Evolutionary conservation across 345 rosid genomes (phyloP).

Genomic region (Jatropha curcas): DNA sequence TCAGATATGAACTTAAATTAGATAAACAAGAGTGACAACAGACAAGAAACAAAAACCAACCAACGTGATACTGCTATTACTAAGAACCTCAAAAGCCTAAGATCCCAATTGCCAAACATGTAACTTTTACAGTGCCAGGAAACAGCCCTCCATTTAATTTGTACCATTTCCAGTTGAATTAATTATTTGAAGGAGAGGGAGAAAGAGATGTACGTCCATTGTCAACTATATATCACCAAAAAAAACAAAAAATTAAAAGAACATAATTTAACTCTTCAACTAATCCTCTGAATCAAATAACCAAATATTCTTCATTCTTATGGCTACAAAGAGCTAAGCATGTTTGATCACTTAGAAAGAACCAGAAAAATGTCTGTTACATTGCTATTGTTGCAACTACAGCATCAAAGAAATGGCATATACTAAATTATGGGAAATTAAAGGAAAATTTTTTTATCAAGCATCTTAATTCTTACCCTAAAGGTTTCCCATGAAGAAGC

Average conservation of each 20-base stretch:
- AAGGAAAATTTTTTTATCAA: background rate
- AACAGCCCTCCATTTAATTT: background rate
- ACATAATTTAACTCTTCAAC: background rate
- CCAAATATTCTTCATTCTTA: background rate
- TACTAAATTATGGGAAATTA: background rate
- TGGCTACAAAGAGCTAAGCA: background rate
- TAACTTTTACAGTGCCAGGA: background rate
- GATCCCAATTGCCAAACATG: background rate
- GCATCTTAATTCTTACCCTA: slow-evolving; percentile 54
- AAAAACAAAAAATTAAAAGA: background rate
- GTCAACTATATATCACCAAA: background rate
- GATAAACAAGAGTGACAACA: background rate
- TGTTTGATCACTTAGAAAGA: background rate
- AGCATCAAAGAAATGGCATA: background rate
- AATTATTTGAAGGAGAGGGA: background rate
- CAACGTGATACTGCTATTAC: background rate
- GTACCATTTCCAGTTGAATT: background rate
- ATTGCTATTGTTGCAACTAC: background rate
- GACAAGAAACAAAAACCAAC: slow-evolving; percentile 5
- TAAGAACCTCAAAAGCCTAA: background rate
- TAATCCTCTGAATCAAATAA: background rate
- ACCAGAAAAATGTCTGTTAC: background rate
- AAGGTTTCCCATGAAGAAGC: slow-evolving; percentile 74
- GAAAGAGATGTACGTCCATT: too few species aligned
- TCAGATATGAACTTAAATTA: background rate